Base-by-base conservation (phyloP, 441 rosid genomes). In the Pelargonium cotyledonis region DNA sequence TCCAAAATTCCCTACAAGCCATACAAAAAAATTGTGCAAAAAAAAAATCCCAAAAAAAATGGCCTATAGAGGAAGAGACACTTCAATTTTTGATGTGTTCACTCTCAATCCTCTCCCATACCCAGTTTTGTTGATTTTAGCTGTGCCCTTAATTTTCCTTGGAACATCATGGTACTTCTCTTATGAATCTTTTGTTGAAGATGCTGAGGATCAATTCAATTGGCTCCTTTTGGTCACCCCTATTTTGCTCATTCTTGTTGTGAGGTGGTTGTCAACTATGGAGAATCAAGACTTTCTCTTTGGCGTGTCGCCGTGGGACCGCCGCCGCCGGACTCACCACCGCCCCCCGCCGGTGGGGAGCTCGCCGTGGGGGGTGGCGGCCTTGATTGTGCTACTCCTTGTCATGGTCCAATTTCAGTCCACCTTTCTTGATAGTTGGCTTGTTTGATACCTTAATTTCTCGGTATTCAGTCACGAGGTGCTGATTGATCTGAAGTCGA, bases 341-440 rank as follows among this genome's bases (percentile, higher is more conserved):
- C 70, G 0, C 0, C 85, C 84, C n/a, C n/a, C n/a, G 5, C 70
- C 85, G 2, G 96, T 88, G 73, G 98, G 97, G 18, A 79, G 81
- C 77, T 88, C 95, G 6, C 97, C 98, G 6, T 93, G 97, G 98
- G 89, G 84, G 6, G 98, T 91, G 70, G 97, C 95, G 6, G 97
- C 89, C 66, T 38, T 91, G 29, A 91, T 91, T 53, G 86, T 89
- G 66, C 14, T 91, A 76, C 71, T 91, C 21, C 89, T 94, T 31
- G 73, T 94, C 41, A 68, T 94, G 85, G 72, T 87, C 71, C 88
- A 85, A 68, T 91, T 74, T 66, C 99, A 83, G 72, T 87, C 96
- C 14, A 63, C 75, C 66, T 88, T 89, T 72, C 89, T 84, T 64
- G 98, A 84, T 15, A 77, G 81, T 70, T 88, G 95, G 97, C 79